phyloP scores from a whole-genome alignment of 2,329 filamentous ascomycete species.

The Ophiosphaerella korrae region DNA sequence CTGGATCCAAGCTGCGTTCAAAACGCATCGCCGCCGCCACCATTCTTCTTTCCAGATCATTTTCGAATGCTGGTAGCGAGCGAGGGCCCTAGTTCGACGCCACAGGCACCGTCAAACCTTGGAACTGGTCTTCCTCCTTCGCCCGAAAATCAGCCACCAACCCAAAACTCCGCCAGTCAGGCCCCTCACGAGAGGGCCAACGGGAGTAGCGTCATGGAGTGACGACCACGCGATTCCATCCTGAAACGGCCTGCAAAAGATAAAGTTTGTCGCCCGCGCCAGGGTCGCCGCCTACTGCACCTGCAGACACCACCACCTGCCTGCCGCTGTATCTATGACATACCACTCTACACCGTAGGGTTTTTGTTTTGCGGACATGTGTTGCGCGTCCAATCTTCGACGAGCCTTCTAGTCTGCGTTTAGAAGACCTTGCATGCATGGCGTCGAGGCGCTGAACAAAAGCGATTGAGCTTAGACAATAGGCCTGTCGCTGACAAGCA shows the following conservation, averaged over 20 bases:
- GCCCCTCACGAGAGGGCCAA: conserved; percentile 1
- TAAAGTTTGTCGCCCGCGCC: neutral
- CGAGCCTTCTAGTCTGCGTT: no score
- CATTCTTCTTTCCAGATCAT: neutral
- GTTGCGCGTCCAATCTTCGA: no score
- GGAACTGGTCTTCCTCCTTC: conserved; percentile 14
- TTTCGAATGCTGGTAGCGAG: conserved; percentile 1
- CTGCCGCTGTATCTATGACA: no score
- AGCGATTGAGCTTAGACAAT: no score
- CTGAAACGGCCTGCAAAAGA: conserved; percentile 22
- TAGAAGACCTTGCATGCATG: no score
- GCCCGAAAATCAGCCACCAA: conserved; percentile 16
- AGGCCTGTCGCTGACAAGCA: no score
- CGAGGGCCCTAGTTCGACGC: neutral
- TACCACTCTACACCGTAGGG: no score
- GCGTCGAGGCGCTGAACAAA: no score
- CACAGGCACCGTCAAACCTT: conserved; percentile 9
- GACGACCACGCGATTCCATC: conserved; percentile 13
- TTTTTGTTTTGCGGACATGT: no score
- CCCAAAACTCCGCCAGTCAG: conserved; percentile 13
- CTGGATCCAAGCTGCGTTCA: neutral
- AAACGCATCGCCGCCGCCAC: neutral
- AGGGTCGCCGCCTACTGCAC: no score
- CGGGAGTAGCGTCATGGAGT: conserved; percentile 9
- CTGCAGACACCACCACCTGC: no score